Conservation (phyloP, 73 alveolate species). For the Effrenium voratum region DNA sequence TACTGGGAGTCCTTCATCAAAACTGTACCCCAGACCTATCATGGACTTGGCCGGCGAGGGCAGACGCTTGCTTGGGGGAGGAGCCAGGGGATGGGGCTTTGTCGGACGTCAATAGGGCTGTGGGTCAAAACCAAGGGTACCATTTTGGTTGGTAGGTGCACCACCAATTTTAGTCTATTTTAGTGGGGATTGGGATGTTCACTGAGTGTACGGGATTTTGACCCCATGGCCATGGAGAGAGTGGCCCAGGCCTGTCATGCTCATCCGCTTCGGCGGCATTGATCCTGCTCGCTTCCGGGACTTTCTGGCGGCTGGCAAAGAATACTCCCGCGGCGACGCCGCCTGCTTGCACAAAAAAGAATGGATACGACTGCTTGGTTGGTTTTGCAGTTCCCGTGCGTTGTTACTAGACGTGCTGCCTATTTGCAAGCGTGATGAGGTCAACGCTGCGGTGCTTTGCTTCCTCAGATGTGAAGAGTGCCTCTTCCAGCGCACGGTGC, state of each 20-base stretch:
- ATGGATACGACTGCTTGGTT: background rate
- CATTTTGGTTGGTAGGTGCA: too few species aligned
- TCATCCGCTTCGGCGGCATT: conserved; percentile 52
- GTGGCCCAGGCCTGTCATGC: conserved; percentile 58
- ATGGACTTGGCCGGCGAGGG: conserved; percentile 75
- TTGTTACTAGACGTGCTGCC: background rate
- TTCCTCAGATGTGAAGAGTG: conserved; percentile 85
- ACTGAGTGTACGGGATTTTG: too few species aligned
- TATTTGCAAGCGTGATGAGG: background rate
- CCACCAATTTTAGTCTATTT: too few species aligned
- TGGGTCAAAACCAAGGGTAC: too few species aligned
- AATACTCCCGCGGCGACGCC: background rate
- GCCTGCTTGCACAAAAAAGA: background rate
- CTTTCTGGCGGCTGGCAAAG: conserved; percentile 25
- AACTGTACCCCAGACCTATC: conserved; percentile 89
- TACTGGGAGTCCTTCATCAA: conserved; percentile 72
- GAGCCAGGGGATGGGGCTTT: too few species aligned
- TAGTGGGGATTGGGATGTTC: too few species aligned
- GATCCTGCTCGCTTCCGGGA: conserved; percentile 44
- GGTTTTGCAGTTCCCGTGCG: background rate
- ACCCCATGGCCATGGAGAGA: too few species aligned
- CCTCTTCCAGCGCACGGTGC: conserved; percentile 70
- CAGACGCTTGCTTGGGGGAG: conserved; percentile 31
- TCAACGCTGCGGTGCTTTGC: conserved; percentile 85
- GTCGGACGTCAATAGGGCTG: too few species aligned